Evolutionary conservation across 2,329 filamentous ascomycete genomes (phyloP), one percentile per base, ranked within the genome.

Genomic region (Sclerotinia spermophila): DNA sequence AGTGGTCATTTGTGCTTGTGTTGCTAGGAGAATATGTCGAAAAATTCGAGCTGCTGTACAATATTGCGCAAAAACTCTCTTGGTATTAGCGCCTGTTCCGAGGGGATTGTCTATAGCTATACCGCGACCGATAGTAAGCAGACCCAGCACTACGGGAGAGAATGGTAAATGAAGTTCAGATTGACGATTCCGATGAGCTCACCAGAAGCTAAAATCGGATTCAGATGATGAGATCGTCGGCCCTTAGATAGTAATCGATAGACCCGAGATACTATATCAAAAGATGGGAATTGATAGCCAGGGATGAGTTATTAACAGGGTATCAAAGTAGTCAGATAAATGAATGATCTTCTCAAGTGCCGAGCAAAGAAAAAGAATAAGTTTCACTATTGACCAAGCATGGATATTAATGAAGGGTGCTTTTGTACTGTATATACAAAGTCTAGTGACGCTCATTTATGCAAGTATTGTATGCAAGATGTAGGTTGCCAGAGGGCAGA

Each of bases 11-110:
- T 59, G 67, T 68, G 55, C 56, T 69, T 42, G 67, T 44, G 67
- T 44, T 40, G 42, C 66, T 48, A 69, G 67, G 67, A 69, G 59
- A 69, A 69, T 69, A 65, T 65, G 62, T 65, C 33, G 60, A 69
- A 65, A 58, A 58, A 67, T 55, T 69, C 24, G 58, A 53, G 35
- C 58, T 65, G 67, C 59, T 64, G 67, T 69, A 69, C 67, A 56
- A 65, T 65, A 64, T 69, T 69, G 59, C 67, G 67, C 67, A 69
- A 64, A n/a, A 42, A 56, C 30, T 62, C 30, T 62, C 42, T 60
- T 19, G 33, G 44, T 62, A 40, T 62, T 68, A 68, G 55, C 33
- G 55, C 35, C n/a, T 44, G 30, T 65, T 11, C 27, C 45, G 45
- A 65, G 64, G 27, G 51, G 51, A 24, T 19, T 58, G 17, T 30